Conservation (phyloP, 163 green algal genomes). For the Chlamydomonas reinhardtii region DNA sequence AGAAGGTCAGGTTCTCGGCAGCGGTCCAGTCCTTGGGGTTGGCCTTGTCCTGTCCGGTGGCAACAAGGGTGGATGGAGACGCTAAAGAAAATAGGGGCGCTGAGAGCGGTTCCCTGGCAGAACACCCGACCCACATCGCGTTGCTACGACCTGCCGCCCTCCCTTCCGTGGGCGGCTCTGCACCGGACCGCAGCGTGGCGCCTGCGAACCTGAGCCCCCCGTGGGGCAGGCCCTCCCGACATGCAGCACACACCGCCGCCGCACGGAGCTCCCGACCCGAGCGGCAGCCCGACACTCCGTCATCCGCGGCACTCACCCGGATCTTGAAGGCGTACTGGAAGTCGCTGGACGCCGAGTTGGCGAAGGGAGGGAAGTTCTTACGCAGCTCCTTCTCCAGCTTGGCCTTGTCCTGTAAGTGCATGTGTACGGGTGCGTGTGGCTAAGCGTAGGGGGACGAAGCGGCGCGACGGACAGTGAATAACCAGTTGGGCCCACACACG, state of each 20-base stretch:
- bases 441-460: no score
- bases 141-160: not conserved
- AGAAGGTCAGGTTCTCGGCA: constrained; percentile 69
- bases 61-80: no score
- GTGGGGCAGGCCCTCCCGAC: no score
- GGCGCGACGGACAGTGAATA: no score
- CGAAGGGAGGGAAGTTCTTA: constrained; percentile 55
- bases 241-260: no score
- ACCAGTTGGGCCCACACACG: no score
- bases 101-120: no score
- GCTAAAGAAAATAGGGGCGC: no score
- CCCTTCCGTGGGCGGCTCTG: not conserved
- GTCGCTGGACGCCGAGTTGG: constrained; percentile 59
- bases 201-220: no score
- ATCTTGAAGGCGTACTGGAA: constrained; percentile 93
- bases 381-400: constrained; percentile 61
- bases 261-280: not conserved
- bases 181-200: not conserved
- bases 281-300: no score
- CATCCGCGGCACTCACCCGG: constrained; percentile 53
- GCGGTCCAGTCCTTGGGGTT: constrained; percentile 77
- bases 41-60: constrained; percentile 69
- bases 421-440: no score
- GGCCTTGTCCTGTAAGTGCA: constrained; percentile 57
- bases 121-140: not conserved